Evolutionary conservation across 805 yeast genomes (phyloP).

Genomic region (Suhomyces tanzawaensis): DNA sequence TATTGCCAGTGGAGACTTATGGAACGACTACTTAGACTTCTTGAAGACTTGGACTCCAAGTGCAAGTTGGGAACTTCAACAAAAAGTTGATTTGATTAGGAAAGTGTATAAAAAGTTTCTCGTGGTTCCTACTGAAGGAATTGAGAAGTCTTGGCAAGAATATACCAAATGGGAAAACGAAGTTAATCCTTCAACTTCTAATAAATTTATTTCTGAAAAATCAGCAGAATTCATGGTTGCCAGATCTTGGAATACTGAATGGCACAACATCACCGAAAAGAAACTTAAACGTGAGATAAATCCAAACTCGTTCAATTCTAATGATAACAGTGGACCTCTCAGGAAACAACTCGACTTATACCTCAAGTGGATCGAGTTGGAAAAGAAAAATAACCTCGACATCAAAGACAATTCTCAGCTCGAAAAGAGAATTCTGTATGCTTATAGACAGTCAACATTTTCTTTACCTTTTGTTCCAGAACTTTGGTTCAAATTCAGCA

Average conservation of each 20-base stretch:
- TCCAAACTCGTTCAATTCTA: slow-evolving; percentile 23
- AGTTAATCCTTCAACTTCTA: slow-evolving; percentile 69
- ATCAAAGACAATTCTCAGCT: slow-evolving; percentile 47
- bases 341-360: slow-evolving; percentile 53
- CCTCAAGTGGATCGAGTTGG: slow-evolving; percentile 80
- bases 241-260: slow-evolving; percentile 70
- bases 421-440: slow-evolving; percentile 60
- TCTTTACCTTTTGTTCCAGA: slow-evolving; percentile 65
- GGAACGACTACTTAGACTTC: slow-evolving; percentile 83
- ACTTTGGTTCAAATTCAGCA: slow-evolving; percentile 67
- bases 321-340: slow-evolving; percentile 14
- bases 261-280: slow-evolving; percentile 54
- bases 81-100: slow-evolving; percentile 72
- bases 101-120: slow-evolving; percentile 68
- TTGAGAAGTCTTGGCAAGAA: slow-evolving; percentile 77
- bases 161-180: slow-evolving; percentile 85
- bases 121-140: slow-evolving; percentile 68
- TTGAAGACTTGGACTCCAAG: slow-evolving; percentile 75
- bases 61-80: slow-evolving; percentile 81
- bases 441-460: slow-evolving; percentile 68
- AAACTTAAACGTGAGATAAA: slow-evolving; percentile 43
- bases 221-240: slow-evolving; percentile 87
- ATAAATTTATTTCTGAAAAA: slow-evolving; percentile 78
- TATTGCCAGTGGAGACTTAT: slow-evolving; percentile 63
- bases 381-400: slow-evolving; percentile 65